phyloP scores from a whole-genome alignment of 2,329 filamentous ascomycete genomes.

The Apiospora malaysiana region DNA sequence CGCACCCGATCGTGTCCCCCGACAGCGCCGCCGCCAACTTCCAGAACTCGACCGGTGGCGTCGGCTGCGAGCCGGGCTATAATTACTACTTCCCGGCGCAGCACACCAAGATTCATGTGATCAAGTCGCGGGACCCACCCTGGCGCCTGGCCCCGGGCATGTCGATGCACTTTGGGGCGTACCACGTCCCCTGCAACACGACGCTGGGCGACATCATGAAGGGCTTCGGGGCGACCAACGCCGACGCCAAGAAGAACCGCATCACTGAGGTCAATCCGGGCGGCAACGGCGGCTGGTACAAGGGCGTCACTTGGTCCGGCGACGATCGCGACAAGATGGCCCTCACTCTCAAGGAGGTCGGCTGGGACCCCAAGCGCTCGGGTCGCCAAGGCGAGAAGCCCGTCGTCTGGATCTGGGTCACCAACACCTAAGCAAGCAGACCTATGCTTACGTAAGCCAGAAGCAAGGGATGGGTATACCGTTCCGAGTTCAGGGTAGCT shows the following conservation, averaged over 20 bases:
- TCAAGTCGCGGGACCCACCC: constrained; percentile 56
- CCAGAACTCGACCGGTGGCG: constrained; percentile 62
- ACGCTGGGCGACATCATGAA: constrained; percentile 62
- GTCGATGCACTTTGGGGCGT: constrained; percentile 53
- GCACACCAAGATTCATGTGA: constrained; percentile 65
- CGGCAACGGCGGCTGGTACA: constrained; percentile 64
- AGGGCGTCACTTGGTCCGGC: constrained; percentile 57
- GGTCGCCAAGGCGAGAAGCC: constrained; percentile 56
- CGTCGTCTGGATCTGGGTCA: constrained; percentile 66
- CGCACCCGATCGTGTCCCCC: constrained; percentile 49
- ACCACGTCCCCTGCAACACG: constrained; percentile 58
- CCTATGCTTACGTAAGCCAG: constrained; percentile 32
- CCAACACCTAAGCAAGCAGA: constrained; percentile 55
- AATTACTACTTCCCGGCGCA: constrained; percentile 65
- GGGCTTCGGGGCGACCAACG: constrained; percentile 63
- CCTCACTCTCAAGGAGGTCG: constrained; percentile 59
- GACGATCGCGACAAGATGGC: constrained; percentile 54
- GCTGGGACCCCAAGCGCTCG: constrained; percentile 61
- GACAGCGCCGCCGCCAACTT: constrained; percentile 59
- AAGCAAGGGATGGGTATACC: neutral
- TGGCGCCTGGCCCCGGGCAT: constrained; percentile 56
- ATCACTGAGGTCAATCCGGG: constrained; percentile 62
- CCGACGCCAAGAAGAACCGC: constrained; percentile 56
- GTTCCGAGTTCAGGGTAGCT: no score
- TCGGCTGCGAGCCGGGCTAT: constrained; percentile 66